phyloP scores from a whole-genome alignment of 768 basidiomycete genomes.

The Candolleomyces efflorescens region DNA sequence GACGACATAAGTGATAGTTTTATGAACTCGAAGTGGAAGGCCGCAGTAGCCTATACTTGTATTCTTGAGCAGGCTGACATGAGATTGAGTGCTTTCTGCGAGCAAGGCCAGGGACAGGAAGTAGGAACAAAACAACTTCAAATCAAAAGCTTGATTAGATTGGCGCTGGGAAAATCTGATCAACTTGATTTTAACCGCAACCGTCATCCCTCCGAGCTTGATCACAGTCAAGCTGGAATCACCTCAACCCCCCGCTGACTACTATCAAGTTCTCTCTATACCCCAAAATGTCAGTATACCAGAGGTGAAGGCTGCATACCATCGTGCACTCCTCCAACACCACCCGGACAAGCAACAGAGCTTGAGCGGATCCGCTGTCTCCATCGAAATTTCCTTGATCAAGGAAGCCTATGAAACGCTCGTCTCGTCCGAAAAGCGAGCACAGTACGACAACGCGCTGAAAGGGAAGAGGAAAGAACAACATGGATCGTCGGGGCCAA shows the following conservation, averaged over 20 bases:
- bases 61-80: too few species aligned
- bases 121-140: too few species aligned
- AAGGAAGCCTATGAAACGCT: constrained; percentile 68
- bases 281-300: constrained; percentile 40
- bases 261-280: constrained; percentile 57
- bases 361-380: background rate
- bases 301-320: constrained; percentile 70
- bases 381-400: constrained; percentile 51
- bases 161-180: background rate
- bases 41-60: too few species aligned
- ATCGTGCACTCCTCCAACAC: constrained; percentile 52
- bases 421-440: constrained; percentile 43
- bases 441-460: constrained; percentile 42
- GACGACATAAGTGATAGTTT: too few species aligned
- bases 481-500: constrained; percentile 30
- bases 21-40: too few species aligned
- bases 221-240: constrained; percentile 1
- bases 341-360: constrained; percentile 49
- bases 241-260: constrained; percentile 31
- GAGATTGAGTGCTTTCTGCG: too few species aligned
- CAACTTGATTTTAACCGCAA: background rate
- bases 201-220: background rate
- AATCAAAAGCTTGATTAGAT: too few species aligned
- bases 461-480: constrained; percentile 6
- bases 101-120: too few species aligned